phyloP scores from a whole-genome alignment of 1,284 basidiomycete genomes.

The Takashimella tepidaria region DNA sequence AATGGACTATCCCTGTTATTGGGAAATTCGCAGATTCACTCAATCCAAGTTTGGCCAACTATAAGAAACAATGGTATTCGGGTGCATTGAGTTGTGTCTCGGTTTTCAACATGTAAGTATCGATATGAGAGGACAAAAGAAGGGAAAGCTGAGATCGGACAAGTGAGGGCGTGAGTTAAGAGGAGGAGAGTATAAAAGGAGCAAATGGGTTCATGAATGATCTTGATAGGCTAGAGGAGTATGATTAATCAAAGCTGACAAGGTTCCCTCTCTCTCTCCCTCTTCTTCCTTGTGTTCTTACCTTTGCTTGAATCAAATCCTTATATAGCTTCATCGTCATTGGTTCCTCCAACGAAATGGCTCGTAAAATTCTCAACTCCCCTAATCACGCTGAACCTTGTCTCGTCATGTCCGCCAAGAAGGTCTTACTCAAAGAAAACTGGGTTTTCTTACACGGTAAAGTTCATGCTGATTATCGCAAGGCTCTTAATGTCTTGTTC shows the following conservation, averaged over 20 bases:
- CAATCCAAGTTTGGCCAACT: conserved; percentile 79
- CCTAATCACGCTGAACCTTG: conserved; percentile 86
- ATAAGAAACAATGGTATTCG: conserved; percentile 82
- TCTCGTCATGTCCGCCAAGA: conserved; percentile 87
- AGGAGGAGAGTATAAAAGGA: too few species aligned
- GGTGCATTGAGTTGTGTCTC: conserved; percentile 78
- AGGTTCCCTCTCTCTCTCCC: background rate
- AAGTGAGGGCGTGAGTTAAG: too few species aligned
- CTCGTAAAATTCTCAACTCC: conserved; percentile 90
- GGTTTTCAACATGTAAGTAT: conserved; percentile 93
- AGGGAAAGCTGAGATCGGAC: too few species aligned
- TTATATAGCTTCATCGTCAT: conserved; percentile 86
- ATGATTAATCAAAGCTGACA: too few species aligned
- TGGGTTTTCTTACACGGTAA: conserved; percentile 99
- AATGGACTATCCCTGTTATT: conserved; percentile 90
- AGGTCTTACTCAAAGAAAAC: conserved; percentile 80
- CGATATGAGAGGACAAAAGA: too few species aligned
- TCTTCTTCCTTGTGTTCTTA: background rate
- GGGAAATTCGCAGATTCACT: conserved; percentile 88
- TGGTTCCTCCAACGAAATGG: conserved; percentile 82
- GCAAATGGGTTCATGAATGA: too few species aligned
- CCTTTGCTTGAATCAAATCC: background rate
- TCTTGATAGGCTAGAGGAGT: too few species aligned
- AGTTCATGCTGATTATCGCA: conserved; percentile 88
- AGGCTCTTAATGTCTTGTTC: conserved; percentile 84